phyloP scores from a whole-genome alignment of 805 yeast species.

The Metschnikowia vanudenii region DNA sequence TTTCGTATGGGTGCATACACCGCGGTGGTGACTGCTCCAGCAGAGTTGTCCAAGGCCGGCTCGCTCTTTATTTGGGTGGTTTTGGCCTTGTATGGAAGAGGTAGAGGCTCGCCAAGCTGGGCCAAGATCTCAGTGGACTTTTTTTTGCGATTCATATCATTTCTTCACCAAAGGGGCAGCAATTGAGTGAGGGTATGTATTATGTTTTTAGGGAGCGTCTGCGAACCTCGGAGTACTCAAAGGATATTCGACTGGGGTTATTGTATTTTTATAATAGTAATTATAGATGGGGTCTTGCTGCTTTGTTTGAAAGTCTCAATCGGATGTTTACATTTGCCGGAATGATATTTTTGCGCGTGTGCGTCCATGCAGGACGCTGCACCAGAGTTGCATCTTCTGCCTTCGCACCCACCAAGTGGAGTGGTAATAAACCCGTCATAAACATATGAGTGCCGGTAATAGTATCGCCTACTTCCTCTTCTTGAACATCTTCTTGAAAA shows the following conservation, averaged over 20 bases:
- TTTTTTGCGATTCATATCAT: constrained; percentile 21
- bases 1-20: constrained; percentile 7
- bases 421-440: too few relatives aligned
- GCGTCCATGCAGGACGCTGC: neutral
- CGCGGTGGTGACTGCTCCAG: neutral
- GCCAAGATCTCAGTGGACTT: constrained; percentile 17
- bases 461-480: neutral
- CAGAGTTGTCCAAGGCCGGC: neutral
- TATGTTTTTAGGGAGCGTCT: too few relatives aligned
- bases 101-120: constrained; percentile 37
- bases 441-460: too few relatives aligned
- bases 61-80: constrained; percentile 9
- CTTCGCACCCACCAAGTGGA: neutral
- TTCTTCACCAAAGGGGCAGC: too few relatives aligned
- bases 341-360: neutral
- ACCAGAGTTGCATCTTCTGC: too few relatives aligned
- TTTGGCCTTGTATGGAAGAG: constrained; percentile 31
- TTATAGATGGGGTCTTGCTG: too few relatives aligned
- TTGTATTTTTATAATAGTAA: too few relatives aligned
- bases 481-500: constrained; percentile 25
- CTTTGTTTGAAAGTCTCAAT: neutral
- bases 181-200: too few relatives aligned
- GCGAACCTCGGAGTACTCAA: too few relatives aligned
- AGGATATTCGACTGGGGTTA: too few relatives aligned
- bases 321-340: constrained; percentile 10